Evolutionary conservation across 345 rosid genomes (phyloP).

Genomic region (Angophora floribunda): DNA sequence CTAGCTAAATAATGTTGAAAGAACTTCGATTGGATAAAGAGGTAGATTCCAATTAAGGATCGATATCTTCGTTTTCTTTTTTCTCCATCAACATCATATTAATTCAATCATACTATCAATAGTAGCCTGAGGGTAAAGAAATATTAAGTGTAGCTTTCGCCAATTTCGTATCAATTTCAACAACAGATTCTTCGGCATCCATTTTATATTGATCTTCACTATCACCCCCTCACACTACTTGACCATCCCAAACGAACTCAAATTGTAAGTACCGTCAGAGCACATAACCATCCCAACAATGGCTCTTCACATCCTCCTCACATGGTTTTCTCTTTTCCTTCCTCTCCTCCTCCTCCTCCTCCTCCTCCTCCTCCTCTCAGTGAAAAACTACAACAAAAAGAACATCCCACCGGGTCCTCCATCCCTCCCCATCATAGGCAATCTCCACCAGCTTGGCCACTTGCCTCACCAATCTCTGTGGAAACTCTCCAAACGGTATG

Average conservation of each 20-base stretch:
- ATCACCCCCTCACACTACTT: not conserved
- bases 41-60: not conserved
- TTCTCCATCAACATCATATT: not conserved
- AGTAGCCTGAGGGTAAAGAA: not conserved
- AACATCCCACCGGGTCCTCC: not conserved
- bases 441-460: not conserved
- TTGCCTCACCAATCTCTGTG: conserved; percentile 5
- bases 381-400: not conserved
- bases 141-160: not conserved
- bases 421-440: not conserved
- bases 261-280: not conserved
- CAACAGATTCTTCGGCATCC: not conserved
- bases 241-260: not conserved
- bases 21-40: not conserved
- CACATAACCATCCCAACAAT: not conserved
- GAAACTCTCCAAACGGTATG: conserved; percentile 6
- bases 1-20: not conserved
- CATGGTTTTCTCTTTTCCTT: not conserved
- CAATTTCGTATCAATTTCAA: not conserved
- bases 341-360: not conserved
- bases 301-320: not conserved
- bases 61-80: not conserved
- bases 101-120: not conserved
- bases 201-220: not conserved
- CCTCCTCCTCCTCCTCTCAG: not conserved